Percentiles rank a stretch among this genome's conserved stretches.
Conservation (phyloP, 495 filamentous ascomycete species). For the Lophium mytilinum region DNA sequence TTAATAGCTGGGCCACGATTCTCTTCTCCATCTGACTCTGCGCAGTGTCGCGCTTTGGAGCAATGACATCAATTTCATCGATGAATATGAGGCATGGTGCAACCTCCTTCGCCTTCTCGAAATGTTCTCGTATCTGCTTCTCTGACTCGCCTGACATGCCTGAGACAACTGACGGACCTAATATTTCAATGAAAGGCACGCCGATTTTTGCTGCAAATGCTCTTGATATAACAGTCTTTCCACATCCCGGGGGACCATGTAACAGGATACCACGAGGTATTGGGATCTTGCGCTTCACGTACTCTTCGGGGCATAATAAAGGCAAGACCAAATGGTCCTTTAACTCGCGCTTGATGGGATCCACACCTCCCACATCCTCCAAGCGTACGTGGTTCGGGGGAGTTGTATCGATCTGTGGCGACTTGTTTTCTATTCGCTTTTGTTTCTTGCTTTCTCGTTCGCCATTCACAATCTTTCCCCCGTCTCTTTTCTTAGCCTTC, state of each 20-base stretch:
- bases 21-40: constrained; percentile 95
- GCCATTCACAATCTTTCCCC: constrained; percentile 49
- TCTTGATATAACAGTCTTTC: constrained; percentile 89
- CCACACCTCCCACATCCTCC: constrained; percentile 77
- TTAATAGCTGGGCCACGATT: constrained; percentile 88
- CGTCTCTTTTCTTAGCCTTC: constrained; percentile 20
- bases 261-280: constrained; percentile 82
- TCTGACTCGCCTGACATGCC: constrained; percentile 97
- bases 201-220: constrained; percentile 82
- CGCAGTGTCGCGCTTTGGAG: constrained; percentile 88
- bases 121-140: constrained; percentile 84
- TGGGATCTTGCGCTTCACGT: constrained; percentile 50
- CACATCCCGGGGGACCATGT: constrained; percentile 89
- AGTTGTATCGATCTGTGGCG: constrained; percentile 47
- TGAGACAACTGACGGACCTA: constrained; percentile 80
- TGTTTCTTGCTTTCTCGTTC: constrained; percentile 45
- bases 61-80: constrained; percentile 94
- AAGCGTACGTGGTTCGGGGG: constrained; percentile 72
- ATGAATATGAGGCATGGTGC: constrained; percentile 93
- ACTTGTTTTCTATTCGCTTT: constrained; percentile 44
- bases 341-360: constrained; percentile 66
- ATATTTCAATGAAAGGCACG: constrained; percentile 79
- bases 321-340: constrained; percentile 77
- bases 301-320: constrained; percentile 57
- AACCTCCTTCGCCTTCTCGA: constrained; percentile 77